Base-by-base conservation (phyloP, 192 early-diverging fungal species). In the Umbelopsis vinacea region DNA sequence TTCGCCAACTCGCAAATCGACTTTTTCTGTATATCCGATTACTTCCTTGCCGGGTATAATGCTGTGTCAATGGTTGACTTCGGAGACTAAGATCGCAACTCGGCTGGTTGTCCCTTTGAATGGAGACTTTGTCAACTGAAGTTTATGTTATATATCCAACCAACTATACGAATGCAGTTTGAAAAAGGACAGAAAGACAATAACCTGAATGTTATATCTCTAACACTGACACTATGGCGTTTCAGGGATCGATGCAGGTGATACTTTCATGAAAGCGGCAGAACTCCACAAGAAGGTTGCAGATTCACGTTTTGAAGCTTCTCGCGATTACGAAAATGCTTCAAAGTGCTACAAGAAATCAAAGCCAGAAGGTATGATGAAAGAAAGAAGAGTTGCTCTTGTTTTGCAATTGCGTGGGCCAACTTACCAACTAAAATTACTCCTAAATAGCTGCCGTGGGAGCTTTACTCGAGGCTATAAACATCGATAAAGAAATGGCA, bases 221-320 rank as follows among this genome's bases (percentile, higher is more conserved):
- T 63, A 63, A 63, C 29, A 26, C 11, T 43, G 33, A 12, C 0
- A 3, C 11, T 35, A 63, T 37, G 4, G 29, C 7, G 9, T 19
- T 52, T 22, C 70, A 95, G 92, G 91, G 91, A 92, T 89, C 72
- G 95, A 97, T 75, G 94, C 96, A 24, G 98, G 98, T 73, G 96
- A 97, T 71, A 93, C 96, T 0, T 97, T 94, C 81, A 84, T 89
- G 70, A 88, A 90, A 63, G 93, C 96, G 33, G 96, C 95, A 0
- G 85, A 93, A 33, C 86, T 92, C 79, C 90, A 91, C 67, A 76
- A 92, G 38, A 87, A 92, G 70, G 71, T 71, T 19, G 79, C 89
- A 35, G 84, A 88, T 48, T 95, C 97, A 76, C 83, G 86, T 46
- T 92, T 96, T 79, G 97, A 99, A 74, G 95, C 96, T 3, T 84